Conservation (phyloP, 768 basidiomycete species). For the Lactifluus subvellereus region DNA sequence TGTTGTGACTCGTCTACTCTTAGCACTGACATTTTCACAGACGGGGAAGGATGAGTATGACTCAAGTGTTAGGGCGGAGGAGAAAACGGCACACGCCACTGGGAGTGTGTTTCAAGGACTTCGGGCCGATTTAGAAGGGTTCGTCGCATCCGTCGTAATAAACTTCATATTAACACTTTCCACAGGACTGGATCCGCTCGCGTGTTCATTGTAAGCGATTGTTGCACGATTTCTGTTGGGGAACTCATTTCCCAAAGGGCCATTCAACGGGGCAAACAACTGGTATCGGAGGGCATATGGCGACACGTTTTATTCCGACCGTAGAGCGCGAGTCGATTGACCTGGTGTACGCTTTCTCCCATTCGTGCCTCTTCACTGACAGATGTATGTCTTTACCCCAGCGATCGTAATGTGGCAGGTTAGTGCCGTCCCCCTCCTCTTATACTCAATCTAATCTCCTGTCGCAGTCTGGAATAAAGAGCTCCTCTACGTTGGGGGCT, state of each 20-base stretch:
- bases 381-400: conserved; percentile 27
- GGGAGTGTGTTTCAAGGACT: conserved; percentile 86
- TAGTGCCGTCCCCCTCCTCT: conserved; percentile 25
- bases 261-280: conserved; percentile 92
- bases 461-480: conserved; percentile 82
- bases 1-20: not conserved
- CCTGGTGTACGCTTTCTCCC: conserved; percentile 52
- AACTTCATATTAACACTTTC: not conserved
- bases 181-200: conserved; percentile 58
- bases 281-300: conserved; percentile 62
- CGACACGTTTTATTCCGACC: conserved; percentile 88
- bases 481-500: conserved; percentile 77
- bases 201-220: conserved; percentile 69
- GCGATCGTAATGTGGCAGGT: conserved; percentile 79
- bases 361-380: conserved; percentile 3
- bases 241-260: conserved; percentile 43
- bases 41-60: conserved; percentile 81
- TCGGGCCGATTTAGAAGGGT: conserved; percentile 82
- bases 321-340: conserved; percentile 94
- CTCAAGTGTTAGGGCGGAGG: conserved; percentile 62
- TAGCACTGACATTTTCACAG: conserved; percentile 33
- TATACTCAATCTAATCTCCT: not conserved
- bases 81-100: conserved; percentile 48
- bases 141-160: conserved; percentile 24
- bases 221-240: not conserved